These are phyloP conservation scores for Delitschia confertaspora DNA, from an alignment of 495 filamentous ascomycete genomes.

Conservation along the genomic window DNA sequence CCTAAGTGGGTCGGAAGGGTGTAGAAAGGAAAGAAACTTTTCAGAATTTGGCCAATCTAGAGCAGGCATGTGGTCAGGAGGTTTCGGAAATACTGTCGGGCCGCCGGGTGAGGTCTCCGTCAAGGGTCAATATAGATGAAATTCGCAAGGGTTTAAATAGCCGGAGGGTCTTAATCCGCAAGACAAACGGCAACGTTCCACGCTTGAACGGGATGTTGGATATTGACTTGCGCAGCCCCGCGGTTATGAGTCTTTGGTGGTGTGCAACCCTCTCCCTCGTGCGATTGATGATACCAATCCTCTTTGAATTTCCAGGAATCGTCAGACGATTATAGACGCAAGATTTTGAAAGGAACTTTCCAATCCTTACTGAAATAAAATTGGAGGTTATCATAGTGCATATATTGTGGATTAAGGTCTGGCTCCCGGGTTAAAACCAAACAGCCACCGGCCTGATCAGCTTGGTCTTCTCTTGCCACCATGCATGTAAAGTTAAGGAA, in stretches of 20 bases:
- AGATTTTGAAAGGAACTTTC: not conserved
- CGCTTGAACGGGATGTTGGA: constrained; percentile 1
- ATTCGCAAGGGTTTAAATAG: constrained; percentile 12
- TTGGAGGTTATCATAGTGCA: not conserved
- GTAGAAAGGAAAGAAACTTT: not conserved
- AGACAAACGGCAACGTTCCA: constrained; percentile 17
- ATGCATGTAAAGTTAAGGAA: not conserved
- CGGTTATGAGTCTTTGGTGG: too few relatives aligned
- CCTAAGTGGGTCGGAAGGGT: not conserved
- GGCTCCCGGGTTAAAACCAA: constrained; percentile 16
- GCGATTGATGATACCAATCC: not conserved
- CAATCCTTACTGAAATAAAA: too few relatives aligned
- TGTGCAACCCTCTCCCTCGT: not conserved
- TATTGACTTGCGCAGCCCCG: too few relatives aligned
- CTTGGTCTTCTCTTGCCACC: not conserved
- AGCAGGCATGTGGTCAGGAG: not conserved
- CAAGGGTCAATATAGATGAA: constrained; percentile 15
- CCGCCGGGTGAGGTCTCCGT: constrained; percentile 23
- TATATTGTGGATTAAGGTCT: constrained; percentile 10
- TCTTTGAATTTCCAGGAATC: not conserved
- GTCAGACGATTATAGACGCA: not conserved
- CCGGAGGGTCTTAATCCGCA: constrained; percentile 6
- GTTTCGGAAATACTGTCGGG: constrained; percentile 18
- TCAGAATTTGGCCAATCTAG: not conserved
- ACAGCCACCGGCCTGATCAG: constrained; percentile 7